These are phyloP conservation scores for Aureobasidium pullulans DNA, from an alignment of 2,329 filamentous ascomycete species.

Conservation along the genomic window DNA sequence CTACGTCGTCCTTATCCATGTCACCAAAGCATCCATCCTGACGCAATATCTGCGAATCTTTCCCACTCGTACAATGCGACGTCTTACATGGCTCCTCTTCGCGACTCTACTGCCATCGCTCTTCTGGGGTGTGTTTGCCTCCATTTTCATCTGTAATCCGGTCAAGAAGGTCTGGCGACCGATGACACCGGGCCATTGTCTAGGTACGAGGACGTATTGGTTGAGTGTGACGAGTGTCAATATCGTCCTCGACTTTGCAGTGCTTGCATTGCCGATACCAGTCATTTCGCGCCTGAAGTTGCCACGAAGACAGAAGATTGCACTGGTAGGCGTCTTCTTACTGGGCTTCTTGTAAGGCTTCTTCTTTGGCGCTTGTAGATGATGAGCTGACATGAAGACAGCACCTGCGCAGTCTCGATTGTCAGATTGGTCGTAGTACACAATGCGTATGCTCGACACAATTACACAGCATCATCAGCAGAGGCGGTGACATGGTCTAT, in stretches of 20 bases:
- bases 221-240: constrained; percentile 32
- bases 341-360: constrained; percentile 27
- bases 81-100: constrained; percentile 36
- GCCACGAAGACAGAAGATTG: constrained; percentile 25
- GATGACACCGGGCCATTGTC: constrained; percentile 26
- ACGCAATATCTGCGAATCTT: constrained; percentile 44
- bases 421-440: constrained; percentile 8
- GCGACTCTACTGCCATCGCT: constrained; percentile 24
- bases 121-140: constrained; percentile 28
- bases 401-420: constrained; percentile 9
- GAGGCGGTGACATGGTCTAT: constrained; percentile 35
- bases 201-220: constrained; percentile 36
- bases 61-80: constrained; percentile 31
- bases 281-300: constrained; percentile 27
- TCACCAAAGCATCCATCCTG: constrained; percentile 39
- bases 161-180: constrained; percentile 36
- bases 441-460: background rate
- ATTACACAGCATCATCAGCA: constrained; percentile 26
- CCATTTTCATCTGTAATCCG: constrained; percentile 36
- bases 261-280: constrained; percentile 28
- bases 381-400: background rate
- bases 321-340: constrained; percentile 28
- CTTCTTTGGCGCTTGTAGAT: constrained; percentile 10
- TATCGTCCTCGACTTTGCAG: constrained; percentile 29
- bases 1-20: constrained; percentile 28